Evolutionary conservation across 1,284 basidiomycete genomes (phyloP), one percentile per base, ranked within the genome.

Genomic region (Macrocybe sp.): DNA sequence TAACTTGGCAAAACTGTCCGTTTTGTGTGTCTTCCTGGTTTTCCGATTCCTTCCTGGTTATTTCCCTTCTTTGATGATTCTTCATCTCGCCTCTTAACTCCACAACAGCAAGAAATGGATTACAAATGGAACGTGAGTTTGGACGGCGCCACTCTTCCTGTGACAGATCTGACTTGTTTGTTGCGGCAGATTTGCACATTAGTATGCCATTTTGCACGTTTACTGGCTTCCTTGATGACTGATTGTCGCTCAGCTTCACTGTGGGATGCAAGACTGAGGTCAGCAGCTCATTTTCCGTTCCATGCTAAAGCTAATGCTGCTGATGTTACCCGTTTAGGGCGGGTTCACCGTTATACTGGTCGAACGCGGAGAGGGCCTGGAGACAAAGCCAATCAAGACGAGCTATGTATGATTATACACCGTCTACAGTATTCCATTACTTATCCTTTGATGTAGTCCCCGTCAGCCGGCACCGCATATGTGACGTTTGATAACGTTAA

Each of bases 401-500:
- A 7, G 55, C 75, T 38, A 67, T 80, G 7, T 57, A 49, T 92
- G 85, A 63, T 78, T 41, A 80, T 90, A 46, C 63, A 81, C 47
- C 83, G 81, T 14, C 76, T 85, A 49, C 85, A 11, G 33, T 22
- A 22, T 40, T 32, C 30, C 6, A 81, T 3, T 80, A 83, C 52
- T 78, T 88, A 55, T 72, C 85, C 45, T 76, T 84, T 34, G 70
- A 76, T 50, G 69, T 80, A 92, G 71, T 89, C 86, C 1, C 57
- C 81, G 2, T 68, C 86, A 1, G 85, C 89, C 7, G 89, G 89
- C 11, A 93, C 91, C 1, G 88, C 89, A 4, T 94, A 83, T 62
- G 75, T 95, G 57, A 91, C 89, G 0, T 94, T 93, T 58, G 90
- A 94, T 64, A 89, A 94, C 53, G 89, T 93, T 55, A 84, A 85